phyloP scores from a whole-genome alignment of 1,284 basidiomycete genomes.

The Caloboletus firmus region DNA sequence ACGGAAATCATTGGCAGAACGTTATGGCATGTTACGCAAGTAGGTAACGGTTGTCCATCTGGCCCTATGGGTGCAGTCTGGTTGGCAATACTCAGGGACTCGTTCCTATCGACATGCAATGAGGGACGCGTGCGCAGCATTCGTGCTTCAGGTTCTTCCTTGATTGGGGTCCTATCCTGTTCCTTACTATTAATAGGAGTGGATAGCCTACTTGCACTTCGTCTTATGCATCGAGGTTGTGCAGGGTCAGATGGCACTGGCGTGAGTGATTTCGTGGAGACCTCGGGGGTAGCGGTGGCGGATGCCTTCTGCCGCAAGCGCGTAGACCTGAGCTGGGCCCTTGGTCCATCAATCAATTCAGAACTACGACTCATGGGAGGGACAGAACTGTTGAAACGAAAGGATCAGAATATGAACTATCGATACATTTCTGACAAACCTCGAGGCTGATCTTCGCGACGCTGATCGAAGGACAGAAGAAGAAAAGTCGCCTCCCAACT shows the following conservation, averaged over 20 bases:
- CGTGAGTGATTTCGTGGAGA: slow-evolving; percentile 27
- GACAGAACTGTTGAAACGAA: slow-evolving; percentile 24
- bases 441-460: slow-evolving; percentile 31
- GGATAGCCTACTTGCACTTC: slow-evolving; percentile 29
- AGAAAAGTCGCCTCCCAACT: slow-evolving; percentile 46
- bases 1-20: slow-evolving; percentile 71
- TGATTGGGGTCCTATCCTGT: slow-evolving; percentile 43
- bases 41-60: slow-evolving; percentile 60
- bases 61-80: slow-evolving; percentile 46
- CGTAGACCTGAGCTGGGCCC: slow-evolving; percentile 49
- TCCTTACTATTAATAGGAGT: slow-evolving; percentile 37
- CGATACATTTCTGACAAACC: slow-evolving; percentile 23
- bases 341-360: slow-evolving; percentile 19
- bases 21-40: slow-evolving; percentile 64
- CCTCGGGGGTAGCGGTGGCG: slow-evolving; percentile 28
- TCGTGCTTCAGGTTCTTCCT: slow-evolving; percentile 51
- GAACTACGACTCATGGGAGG: slow-evolving; percentile 28
- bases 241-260: slow-evolving; percentile 26
- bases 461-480: slow-evolving; percentile 25
- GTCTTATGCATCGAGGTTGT: slow-evolving; percentile 20
- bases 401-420: slow-evolving; percentile 13
- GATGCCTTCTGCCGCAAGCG: slow-evolving; percentile 52
- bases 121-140: slow-evolving; percentile 49
- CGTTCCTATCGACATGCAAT: slow-evolving; percentile 34
- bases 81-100: slow-evolving; percentile 39